Conservation (phyloP, 2,329 filamentous ascomycete genomes). For the Clarireedia sp. region DNA sequence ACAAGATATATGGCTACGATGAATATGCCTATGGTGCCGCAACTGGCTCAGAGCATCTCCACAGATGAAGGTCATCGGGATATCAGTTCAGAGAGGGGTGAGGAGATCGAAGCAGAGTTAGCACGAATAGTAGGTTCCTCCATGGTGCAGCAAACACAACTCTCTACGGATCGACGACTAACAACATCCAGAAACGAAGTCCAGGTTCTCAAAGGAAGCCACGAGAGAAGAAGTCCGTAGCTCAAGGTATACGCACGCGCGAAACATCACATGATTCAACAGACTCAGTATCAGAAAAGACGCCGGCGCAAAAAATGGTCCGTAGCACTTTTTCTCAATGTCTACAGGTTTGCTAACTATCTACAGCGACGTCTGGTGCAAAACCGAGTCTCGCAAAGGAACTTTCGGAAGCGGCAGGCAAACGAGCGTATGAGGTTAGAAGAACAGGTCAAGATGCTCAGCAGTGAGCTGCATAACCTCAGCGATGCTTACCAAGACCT, state of each 20-base stretch:
- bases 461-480: conserved; percentile 4
- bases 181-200: conserved; percentile 1
- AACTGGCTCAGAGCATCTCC: conserved; percentile 3
- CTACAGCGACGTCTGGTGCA: conserved; percentile 8
- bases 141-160: not conserved
- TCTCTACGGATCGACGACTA: not conserved
- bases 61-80: not conserved
- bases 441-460: conserved; percentile 9
- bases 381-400: conserved; percentile 9
- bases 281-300: conserved; percentile 6
- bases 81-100: conserved; percentile 1
- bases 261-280: conserved; percentile 11
- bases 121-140: not conserved
- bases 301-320: conserved; percentile 10
- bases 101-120: not conserved
- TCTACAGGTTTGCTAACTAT: not conserved
- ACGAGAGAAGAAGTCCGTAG: not conserved
- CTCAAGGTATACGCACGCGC: conserved; percentile 4
- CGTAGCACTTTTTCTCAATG: not conserved
- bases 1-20: conserved; percentile 3
- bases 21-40: not conserved
- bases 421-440: conserved; percentile 7
- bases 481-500: conserved; percentile 6
- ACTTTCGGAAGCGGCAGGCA: conserved; percentile 10
- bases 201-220: not conserved